These are phyloP conservation scores for Sicyos baderoa DNA, from an alignment of 306 rosid genomes.

Conservation along the genomic window DNA sequence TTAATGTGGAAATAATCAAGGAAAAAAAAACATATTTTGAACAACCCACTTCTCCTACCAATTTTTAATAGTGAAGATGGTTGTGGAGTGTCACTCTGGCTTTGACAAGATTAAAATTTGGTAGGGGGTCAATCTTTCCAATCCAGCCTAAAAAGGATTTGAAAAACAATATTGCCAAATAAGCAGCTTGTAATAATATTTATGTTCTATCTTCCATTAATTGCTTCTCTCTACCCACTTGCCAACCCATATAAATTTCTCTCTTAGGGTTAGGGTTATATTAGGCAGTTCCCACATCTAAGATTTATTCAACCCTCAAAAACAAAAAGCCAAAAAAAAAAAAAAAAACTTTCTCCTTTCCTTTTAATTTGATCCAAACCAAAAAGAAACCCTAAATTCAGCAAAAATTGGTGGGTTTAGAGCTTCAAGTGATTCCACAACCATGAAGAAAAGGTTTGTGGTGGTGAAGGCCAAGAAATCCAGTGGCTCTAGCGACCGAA, in stretches of 20 bases:
- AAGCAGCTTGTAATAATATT: slow-evolving; percentile 19
- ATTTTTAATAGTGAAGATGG: slow-evolving; percentile 4
- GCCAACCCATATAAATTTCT: not conserved
- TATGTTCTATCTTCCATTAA: slow-evolving; percentile 6
- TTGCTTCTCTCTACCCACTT: not conserved
- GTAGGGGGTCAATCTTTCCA: slow-evolving; percentile 5
- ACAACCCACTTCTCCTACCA: slow-evolving; percentile 18
- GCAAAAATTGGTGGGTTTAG: slow-evolving; percentile 14
- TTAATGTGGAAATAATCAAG: no score
- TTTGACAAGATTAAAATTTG: slow-evolving; percentile 27
- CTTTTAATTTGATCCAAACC: slow-evolving; percentile 17
- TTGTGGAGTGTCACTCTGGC: slow-evolving; percentile 20
- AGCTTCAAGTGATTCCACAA: slow-evolving; percentile 10
- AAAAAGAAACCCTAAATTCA: not conserved
- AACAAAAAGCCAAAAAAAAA: not conserved
- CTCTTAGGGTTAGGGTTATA: slow-evolving; percentile 23
- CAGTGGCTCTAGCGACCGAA: slow-evolving; percentile 27
- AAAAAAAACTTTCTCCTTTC: not conserved
- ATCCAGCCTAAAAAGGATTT: not conserved
- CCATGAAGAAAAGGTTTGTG: slow-evolving; percentile 72
- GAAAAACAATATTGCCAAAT: not conserved
- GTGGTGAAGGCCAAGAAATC: slow-evolving; percentile 49
- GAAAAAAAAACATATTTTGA: not conserved
- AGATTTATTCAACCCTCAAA: not conserved
- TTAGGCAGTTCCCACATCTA: not conserved